Percentiles rank a stretch among this genome's conserved stretches.
These are phyloP conservation scores for Boehmeria nivea DNA, from an alignment of 306 rosid species.

Conservation along the genomic window DNA sequence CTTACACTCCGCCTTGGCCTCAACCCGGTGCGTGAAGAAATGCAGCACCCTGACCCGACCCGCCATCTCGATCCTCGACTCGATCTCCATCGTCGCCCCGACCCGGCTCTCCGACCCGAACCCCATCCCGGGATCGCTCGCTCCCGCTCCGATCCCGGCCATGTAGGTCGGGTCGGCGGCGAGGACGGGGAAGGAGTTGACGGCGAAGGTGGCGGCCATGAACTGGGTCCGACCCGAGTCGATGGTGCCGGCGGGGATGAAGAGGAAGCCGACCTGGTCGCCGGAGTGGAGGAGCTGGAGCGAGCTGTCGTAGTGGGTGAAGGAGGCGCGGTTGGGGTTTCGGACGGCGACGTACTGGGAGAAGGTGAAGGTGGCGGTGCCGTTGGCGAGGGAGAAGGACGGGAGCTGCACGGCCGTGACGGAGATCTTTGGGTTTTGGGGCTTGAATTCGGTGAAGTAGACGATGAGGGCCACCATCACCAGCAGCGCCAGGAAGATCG, in stretches of 20 bases:
- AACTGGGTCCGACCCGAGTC: constrained; percentile 55
- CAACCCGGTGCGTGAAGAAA: constrained; percentile 68
- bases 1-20: constrained; percentile 49
- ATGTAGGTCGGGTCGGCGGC: not conserved
- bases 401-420: constrained; percentile 77
- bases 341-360: constrained; percentile 71
- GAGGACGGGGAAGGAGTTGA: constrained; percentile 48
- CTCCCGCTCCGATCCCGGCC: not conserved
- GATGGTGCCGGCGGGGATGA: constrained; percentile 83
- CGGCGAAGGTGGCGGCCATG: constrained; percentile 79
- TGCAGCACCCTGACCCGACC: constrained; percentile 78
- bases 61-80: constrained; percentile 54
- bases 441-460: constrained; percentile 76
- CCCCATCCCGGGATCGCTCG: too few relatives aligned
- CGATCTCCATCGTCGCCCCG: constrained; percentile 67
- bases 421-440: constrained; percentile 62
- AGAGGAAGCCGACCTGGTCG: constrained; percentile 76
- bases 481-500: constrained; percentile 58
- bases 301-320: constrained; percentile 78
- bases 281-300: constrained; percentile 82
- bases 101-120: constrained; percentile 4
- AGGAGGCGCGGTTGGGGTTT: constrained; percentile 74
- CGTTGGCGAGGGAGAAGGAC: constrained; percentile 56
- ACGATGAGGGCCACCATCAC: constrained; percentile 48
- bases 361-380: constrained; percentile 70